These are phyloP conservation scores for Globisporangium paroecandrum DNA, from an alignment of 352 stramenopile species.

Conservation along the genomic window DNA sequence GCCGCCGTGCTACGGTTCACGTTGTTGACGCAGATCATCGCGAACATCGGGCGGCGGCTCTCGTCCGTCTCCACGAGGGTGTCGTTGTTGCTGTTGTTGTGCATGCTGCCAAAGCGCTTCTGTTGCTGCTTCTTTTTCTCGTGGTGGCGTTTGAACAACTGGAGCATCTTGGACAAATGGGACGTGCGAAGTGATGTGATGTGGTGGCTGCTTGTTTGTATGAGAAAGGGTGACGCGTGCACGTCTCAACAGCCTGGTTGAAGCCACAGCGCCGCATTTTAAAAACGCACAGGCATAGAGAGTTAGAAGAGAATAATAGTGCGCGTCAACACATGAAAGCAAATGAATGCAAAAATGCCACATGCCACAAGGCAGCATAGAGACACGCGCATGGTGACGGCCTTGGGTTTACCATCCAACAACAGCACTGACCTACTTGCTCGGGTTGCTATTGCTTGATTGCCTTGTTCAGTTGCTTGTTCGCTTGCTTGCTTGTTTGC, in stretches of 20 bases:
- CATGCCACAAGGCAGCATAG: not conserved
- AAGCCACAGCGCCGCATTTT: not conserved
- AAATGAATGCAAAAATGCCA: not conserved
- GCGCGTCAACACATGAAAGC: not conserved
- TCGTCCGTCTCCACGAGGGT: not conserved
- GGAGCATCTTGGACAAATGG: slow-evolving; percentile 5
- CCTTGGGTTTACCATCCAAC: not conserved
- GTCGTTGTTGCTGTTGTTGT: not conserved
- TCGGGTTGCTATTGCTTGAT: not conserved
- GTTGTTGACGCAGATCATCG: slow-evolving; percentile 86
- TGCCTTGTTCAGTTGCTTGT: not conserved
- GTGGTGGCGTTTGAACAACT: slow-evolving; percentile 17
- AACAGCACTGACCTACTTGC: not conserved
- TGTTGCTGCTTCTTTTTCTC: slow-evolving; percentile 1
- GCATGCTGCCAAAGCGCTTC: not conserved
- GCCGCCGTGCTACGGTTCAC: slow-evolving; percentile 83
- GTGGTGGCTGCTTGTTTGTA: not conserved
- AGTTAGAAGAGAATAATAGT: not conserved
- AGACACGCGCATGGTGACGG: not conserved
- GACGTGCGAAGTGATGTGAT: not conserved
- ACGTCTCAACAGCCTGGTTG: slow-evolving; percentile 3
- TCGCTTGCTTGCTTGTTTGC: not conserved
- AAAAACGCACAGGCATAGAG: not conserved
- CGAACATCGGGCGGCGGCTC: slow-evolving; percentile 36
- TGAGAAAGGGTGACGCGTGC: not conserved